Percentiles rank a stretch among this genome's conserved stretches.
Conservation (phyloP, 2,329 filamentous ascomycete species). For the Colletotrichum euphorbiae region DNA sequence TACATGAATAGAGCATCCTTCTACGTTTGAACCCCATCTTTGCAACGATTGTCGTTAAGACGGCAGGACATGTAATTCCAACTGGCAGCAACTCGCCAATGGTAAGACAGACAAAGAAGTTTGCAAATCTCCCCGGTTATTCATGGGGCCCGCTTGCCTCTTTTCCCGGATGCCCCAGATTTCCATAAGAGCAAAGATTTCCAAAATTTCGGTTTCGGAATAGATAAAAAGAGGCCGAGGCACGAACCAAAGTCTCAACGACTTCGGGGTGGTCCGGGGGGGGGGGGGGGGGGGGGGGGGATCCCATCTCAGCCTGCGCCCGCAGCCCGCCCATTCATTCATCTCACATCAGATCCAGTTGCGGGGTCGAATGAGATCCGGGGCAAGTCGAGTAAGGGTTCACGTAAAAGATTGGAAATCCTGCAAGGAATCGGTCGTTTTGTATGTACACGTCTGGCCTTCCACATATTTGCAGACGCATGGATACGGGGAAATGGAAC, state of each 20-base stretch:
- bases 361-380: conserved; percentile 27
- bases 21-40: too few species aligned
- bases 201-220: not conserved
- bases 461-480: not conserved
- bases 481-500: conserved; percentile 24
- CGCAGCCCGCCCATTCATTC: not conserved
- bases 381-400: conserved; percentile 1
- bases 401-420: not conserved
- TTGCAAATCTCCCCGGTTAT: not conserved
- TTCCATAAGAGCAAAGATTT: not conserved
- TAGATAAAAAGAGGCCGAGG: not conserved
- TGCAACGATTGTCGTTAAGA: too few species aligned
- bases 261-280: not conserved
- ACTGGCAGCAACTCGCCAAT: not conserved
- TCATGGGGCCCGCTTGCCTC: not conserved
- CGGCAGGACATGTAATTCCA: too few species aligned
- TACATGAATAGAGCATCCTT: too few species aligned
- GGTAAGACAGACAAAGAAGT: not conserved
- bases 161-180: not conserved
- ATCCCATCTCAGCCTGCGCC: conserved; percentile 4
- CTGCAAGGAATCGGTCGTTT: not conserved
- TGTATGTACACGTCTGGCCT: not conserved
- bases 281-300: too few species aligned
- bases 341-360: not conserved
- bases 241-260: not conserved